Conservation (phyloP, 2,329 filamentous ascomycete genomes). For the Pseudogymnoascus sp. region DNA sequence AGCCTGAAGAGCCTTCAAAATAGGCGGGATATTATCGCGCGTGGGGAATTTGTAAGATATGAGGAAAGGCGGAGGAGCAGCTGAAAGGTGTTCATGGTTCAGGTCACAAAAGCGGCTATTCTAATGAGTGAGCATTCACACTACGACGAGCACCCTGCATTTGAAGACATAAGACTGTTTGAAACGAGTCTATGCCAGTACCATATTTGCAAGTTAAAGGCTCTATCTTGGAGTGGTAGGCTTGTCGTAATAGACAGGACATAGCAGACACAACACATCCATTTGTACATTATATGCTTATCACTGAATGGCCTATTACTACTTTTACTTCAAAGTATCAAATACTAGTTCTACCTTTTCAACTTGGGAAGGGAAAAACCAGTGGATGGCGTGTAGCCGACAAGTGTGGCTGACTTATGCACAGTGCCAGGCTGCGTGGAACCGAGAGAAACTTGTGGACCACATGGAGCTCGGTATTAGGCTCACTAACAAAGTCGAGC, state of each 20-base stretch:
- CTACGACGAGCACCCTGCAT: no score
- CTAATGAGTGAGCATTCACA: not conserved
- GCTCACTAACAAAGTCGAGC: not conserved
- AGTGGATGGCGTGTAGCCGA: not conserved
- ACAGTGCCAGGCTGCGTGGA: not conserved
- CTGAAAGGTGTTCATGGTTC: not conserved
- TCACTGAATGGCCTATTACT: not conserved
- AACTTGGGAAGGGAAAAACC: not conserved
- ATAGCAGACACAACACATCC: not conserved
- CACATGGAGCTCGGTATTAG: not conserved
- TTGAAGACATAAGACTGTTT: not conserved
- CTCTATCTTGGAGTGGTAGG: not conserved
- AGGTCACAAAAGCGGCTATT: not conserved
- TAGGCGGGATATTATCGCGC: not conserved
- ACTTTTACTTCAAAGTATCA: not conserved
- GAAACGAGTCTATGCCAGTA: not conserved
- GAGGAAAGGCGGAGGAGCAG: not conserved
- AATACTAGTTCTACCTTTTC: not conserved
- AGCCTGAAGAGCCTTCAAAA: not conserved
- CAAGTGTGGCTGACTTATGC: not conserved
- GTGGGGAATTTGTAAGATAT: not conserved
- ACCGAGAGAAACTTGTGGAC: not conserved
- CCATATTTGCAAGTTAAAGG: not conserved
- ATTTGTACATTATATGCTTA: slow-evolving; percentile 1
- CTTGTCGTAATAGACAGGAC: not conserved